Evolutionary conservation across 768 basidiomycete genomes (phyloP).

Genomic region (Cystofilobasidium capitatum): DNA sequence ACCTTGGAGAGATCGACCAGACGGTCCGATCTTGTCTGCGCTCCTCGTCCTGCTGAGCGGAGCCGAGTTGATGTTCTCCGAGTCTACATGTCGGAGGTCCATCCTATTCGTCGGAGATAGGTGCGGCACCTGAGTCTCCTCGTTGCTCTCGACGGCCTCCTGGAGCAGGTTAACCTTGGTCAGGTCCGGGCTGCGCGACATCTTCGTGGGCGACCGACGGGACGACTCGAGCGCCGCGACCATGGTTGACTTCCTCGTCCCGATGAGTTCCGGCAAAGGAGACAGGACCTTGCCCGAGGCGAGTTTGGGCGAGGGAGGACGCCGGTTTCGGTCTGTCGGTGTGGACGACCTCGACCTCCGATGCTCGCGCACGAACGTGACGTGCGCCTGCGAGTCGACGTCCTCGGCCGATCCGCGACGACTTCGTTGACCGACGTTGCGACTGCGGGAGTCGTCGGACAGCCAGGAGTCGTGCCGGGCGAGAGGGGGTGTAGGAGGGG

Average conservation of each 20-base stretch:
- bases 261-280: constrained; percentile 8
- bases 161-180: neutral
- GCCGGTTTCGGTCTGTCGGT: neutral
- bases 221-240: neutral
- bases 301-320: neutral
- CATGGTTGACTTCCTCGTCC: neutral
- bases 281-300: constrained; percentile 18
- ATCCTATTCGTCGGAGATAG: neutral
- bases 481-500: neutral
- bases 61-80: neutral
- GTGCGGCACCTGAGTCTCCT: neutral
- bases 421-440: neutral
- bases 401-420: constrained; percentile 2
- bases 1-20: constrained; percentile 7
- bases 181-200: neutral
- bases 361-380: constrained; percentile 6
- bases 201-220: neutral
- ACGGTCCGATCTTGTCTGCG: neutral
- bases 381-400: neutral
- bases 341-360: constrained; percentile 9
- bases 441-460: neutral
- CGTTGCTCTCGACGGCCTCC: constrained; percentile 18
- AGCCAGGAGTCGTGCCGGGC: neutral
- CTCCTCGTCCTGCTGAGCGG: neutral
- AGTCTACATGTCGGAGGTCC: neutral